A percentile compares a stretch with the other conserved stretches of the same genome.
phyloP scores from a whole-genome alignment of 176 grass and related monocot genomes.

The Puccinellia tenuiflora region DNA sequence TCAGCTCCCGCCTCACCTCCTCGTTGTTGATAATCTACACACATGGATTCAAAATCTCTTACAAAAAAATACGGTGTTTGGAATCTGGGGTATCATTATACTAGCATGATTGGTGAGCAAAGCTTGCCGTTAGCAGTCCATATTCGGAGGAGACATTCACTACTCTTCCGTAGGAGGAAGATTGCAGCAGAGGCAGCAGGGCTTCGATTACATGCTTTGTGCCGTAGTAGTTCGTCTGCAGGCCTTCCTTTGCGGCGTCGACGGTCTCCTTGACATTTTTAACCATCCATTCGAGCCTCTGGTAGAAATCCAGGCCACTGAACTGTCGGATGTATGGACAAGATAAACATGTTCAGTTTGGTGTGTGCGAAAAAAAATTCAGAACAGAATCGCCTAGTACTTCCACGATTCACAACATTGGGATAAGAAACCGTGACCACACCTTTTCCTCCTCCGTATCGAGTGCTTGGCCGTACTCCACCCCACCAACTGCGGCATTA shows the following conservation, averaged over 20 bases:
- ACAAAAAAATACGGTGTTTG: not conserved
- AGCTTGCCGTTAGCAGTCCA: not conserved
- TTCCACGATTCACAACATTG: not conserved
- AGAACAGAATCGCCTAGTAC: not conserved
- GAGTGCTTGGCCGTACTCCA: not conserved
- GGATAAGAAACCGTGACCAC: not conserved
- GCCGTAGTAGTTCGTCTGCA: slow-evolving; percentile 2
- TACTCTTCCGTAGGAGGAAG: not conserved
- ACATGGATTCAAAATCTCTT: not conserved
- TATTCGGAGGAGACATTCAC: not conserved
- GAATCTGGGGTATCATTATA: not conserved
- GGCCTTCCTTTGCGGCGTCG: not conserved
- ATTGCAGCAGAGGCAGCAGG: not conserved
- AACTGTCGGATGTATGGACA: not conserved
- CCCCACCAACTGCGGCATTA: not conserved
- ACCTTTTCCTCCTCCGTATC: not conserved
- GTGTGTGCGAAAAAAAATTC: not conserved
- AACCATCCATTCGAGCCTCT: not conserved
- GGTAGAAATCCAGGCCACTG: not conserved
- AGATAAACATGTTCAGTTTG: not conserved
- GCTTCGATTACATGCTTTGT: not conserved
- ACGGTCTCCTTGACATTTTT: not conserved
- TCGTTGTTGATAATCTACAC: slow-evolving; percentile 37
- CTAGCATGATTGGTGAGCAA: not conserved
- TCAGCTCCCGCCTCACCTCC: slow-evolving; percentile 28